phyloP scores from a whole-genome alignment of 2,329 filamentous ascomycete species.

The Corniculantispora saksenae region DNA sequence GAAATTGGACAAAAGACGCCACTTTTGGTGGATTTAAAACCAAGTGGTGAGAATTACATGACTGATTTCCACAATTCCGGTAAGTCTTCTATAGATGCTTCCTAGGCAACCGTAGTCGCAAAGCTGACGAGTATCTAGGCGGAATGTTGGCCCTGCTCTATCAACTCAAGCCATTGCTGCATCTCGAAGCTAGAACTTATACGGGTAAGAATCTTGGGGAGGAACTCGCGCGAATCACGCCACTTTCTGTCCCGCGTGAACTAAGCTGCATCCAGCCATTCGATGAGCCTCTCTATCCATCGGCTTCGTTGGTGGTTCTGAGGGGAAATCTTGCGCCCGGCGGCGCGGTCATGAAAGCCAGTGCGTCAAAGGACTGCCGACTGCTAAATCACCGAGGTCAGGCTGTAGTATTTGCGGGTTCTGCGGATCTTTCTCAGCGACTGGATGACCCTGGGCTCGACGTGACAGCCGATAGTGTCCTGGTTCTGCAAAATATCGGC shows the following conservation, averaged over 20 bases:
- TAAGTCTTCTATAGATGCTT: constrained; percentile 1
- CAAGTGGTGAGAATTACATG: constrained; percentile 84
- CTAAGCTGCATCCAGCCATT: constrained; percentile 65
- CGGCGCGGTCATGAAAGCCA: constrained; percentile 88
- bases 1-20: constrained; percentile 76
- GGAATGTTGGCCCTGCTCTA: constrained; percentile 83
- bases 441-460: constrained; percentile 60
- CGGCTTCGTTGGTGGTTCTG: constrained; percentile 80
- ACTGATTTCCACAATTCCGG: constrained; percentile 81
- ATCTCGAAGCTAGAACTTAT: constrained; percentile 77
- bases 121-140: constrained; percentile 42
- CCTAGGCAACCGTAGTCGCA: no score
- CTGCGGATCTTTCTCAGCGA: constrained; percentile 72
- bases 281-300: constrained; percentile 63
- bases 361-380: constrained; percentile 73
- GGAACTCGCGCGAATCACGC: constrained; percentile 70
- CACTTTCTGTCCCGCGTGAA: constrained; percentile 47
- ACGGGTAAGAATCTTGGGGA: constrained; percentile 81
- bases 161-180: constrained; percentile 71
- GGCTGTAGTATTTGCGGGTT: constrained; percentile 69
- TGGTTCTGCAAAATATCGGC: constrained; percentile 86
- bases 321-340: constrained; percentile 80
- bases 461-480: constrained; percentile 59
- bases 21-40: constrained; percentile 82
- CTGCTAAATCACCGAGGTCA: constrained; percentile 48